Conservation (phyloP, 306 rosid genomes). For the Castanea sativa region DNA sequence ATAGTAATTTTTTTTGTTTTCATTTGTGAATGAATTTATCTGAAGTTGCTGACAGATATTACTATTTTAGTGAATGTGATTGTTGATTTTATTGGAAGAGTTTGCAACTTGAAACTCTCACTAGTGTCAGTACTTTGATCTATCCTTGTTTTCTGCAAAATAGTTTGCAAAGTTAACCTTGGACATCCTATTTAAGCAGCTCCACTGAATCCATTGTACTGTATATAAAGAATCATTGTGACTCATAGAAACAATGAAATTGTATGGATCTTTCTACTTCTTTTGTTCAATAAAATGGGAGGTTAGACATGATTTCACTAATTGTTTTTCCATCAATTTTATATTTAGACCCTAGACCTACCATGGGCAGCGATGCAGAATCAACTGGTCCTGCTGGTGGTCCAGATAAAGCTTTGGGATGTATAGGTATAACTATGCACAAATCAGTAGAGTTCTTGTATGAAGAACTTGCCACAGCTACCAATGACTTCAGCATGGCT, state of each 20-base stretch:
- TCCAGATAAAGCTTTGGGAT: conserved; percentile 30
- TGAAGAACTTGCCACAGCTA: conserved; percentile 75
- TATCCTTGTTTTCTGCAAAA: not conserved
- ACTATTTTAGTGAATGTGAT: not conserved
- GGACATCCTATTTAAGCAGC: conserved; percentile 10
- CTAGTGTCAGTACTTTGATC: not conserved
- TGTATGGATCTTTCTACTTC: not conserved
- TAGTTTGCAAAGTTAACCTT: too few relatives aligned
- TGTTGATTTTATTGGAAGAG: not conserved
- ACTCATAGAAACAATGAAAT: not conserved
- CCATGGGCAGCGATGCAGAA: conserved; percentile 44
- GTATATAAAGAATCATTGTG: not conserved
- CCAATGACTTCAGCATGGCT: conserved; percentile 65
- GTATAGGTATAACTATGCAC: conserved; percentile 51
- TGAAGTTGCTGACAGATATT: not conserved
- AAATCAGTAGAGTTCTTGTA: conserved; percentile 73
- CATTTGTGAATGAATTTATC: not conserved
- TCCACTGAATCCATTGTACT: conserved; percentile 2
- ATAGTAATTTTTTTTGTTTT: too few relatives aligned
- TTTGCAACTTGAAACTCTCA: not conserved
- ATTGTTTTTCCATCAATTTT: not conserved
- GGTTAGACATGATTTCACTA: not conserved
- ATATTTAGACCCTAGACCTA: conserved; percentile 39
- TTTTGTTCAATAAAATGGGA: not conserved
- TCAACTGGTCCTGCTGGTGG: conserved; percentile 27